phyloP scores from a whole-genome alignment of 495 filamentous ascomycete species.

The Alectoria sarmentosa region DNA sequence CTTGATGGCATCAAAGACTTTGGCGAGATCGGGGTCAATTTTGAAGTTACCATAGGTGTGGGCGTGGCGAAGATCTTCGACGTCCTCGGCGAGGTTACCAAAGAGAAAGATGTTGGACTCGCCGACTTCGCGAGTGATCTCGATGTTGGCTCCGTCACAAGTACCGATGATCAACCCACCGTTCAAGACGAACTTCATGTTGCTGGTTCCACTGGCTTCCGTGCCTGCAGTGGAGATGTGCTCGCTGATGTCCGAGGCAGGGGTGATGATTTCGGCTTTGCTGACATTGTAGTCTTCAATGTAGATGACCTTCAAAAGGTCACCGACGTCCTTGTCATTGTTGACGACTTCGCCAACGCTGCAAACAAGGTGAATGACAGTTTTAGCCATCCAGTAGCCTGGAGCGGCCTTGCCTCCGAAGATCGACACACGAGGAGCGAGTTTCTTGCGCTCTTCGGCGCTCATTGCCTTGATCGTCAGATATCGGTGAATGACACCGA shows the following conservation, averaged over 20 bases:
- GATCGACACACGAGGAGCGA: slow-evolving; percentile 87
- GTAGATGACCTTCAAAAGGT: slow-evolving; percentile 94
- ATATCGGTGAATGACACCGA: slow-evolving; percentile 94
- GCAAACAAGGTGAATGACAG: slow-evolving; percentile 94
- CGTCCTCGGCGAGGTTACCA: slow-evolving; percentile 91
- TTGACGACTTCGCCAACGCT: slow-evolving; percentile 88
- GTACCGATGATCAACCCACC: slow-evolving; percentile 96
- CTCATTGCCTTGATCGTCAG: slow-evolving; percentile 79
- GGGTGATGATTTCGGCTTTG: slow-evolving; percentile 94
- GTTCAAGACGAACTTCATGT: slow-evolving; percentile 99
- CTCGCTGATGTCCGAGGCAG: slow-evolving; percentile 93
- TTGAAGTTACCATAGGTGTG: slow-evolving; percentile 76
- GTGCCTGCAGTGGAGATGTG: slow-evolving; percentile 98
- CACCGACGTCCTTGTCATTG: slow-evolving; percentile 82
- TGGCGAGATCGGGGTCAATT: slow-evolving; percentile 64
- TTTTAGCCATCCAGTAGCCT: slow-evolving; percentile 99
- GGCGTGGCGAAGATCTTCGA: slow-evolving; percentile 88
- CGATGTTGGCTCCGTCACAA: slow-evolving; percentile 95
- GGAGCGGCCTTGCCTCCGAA: slow-evolving; percentile 97
- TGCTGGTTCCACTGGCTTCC: slow-evolving; percentile 62
- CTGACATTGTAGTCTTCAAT: slow-evolving; percentile 98
- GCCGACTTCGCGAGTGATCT: slow-evolving; percentile 95
- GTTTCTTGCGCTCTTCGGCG: slow-evolving; percentile 78
- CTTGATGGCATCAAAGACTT: slow-evolving; percentile 80
- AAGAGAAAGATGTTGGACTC: slow-evolving; percentile 98